Conservation (phyloP, 2,329 filamentous ascomycete species). For the Alternaria arbusti region DNA sequence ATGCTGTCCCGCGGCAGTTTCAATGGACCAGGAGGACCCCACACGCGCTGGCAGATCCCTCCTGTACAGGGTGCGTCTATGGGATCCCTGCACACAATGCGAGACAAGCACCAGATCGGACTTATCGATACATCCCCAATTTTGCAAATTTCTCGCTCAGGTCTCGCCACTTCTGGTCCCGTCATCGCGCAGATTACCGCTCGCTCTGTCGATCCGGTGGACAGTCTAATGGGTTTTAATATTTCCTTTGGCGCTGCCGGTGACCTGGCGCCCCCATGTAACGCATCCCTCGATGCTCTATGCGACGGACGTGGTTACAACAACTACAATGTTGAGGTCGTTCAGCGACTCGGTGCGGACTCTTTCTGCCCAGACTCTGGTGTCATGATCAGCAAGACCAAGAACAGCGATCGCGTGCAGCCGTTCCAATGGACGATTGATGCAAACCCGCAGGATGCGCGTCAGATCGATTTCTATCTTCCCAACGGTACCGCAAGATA, state of each 20-base stretch:
- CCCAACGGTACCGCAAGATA: slow-evolving; percentile 57
- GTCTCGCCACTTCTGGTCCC: slow-evolving; percentile 52
- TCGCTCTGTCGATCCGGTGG: slow-evolving; percentile 52
- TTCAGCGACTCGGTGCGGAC: slow-evolving; percentile 62
- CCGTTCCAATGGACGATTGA: slow-evolving; percentile 64
- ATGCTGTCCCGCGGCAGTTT: slow-evolving; percentile 62
- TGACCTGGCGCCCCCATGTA: slow-evolving; percentile 56
- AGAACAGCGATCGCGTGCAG: slow-evolving; percentile 48
- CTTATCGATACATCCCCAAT: slow-evolving; percentile 55
- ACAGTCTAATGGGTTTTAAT: slow-evolving; percentile 56
- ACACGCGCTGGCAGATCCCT: slow-evolving; percentile 61
- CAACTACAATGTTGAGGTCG: slow-evolving; percentile 60
- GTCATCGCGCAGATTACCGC: slow-evolving; percentile 58
- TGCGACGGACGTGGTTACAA: slow-evolving; percentile 61
- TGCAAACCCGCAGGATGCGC: slow-evolving; percentile 61
- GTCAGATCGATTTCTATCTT: slow-evolving; percentile 57
- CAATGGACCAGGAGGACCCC: slow-evolving; percentile 61
- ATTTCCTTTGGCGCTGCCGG: slow-evolving; percentile 50
- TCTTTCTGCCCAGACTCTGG: slow-evolving; percentile 60
- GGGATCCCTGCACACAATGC: slow-evolving; percentile 61
- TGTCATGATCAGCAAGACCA: slow-evolving; percentile 63
- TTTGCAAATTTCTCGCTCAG: slow-evolving; percentile 54
- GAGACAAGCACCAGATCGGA: slow-evolving; percentile 61
- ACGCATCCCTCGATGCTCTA: slow-evolving; percentile 51
- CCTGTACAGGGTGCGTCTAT: slow-evolving; percentile 57